Conservation (phyloP, 148 eudicot genomes). For the Camellia lanceoleosa region DNA sequence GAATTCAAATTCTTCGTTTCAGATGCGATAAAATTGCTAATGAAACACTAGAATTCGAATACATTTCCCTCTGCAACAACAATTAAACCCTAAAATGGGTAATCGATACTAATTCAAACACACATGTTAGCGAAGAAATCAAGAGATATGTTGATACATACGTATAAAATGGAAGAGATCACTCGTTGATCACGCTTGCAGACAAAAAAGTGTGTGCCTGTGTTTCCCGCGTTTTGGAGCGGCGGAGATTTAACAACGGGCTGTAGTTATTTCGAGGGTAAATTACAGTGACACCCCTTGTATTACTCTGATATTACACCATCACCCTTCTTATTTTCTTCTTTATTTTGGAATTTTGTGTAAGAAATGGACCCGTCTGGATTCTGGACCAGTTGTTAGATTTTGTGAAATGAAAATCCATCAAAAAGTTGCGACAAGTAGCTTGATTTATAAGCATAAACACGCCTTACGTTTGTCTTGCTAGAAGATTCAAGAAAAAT, state of each 20-base stretch:
- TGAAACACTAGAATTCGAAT: background rate
- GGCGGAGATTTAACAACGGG: background rate
- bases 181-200: slow-evolving; percentile 7
- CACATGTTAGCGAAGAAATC: background rate
- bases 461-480: too few relatives aligned
- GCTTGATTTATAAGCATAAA: too few relatives aligned
- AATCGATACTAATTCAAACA: background rate
- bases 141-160: background rate
- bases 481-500: too few relatives aligned
- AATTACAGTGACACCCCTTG: too few relatives aligned
- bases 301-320: too few relatives aligned
- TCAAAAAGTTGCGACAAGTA: too few relatives aligned
- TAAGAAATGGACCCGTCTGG: too few relatives aligned
- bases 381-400: too few relatives aligned
- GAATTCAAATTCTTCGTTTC: background rate
- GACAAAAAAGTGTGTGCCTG: background rate
- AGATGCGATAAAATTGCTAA: background rate
- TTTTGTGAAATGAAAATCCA: too few relatives aligned
- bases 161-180: slow-evolving; percentile 6
- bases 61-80: background rate
- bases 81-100: background rate
- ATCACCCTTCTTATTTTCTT: too few relatives aligned
- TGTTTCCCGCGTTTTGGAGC: slow-evolving; percentile 8
- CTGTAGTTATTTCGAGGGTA: too few relatives aligned
- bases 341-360: too few relatives aligned